phyloP scores from a whole-genome alignment of 805 yeast genomes.

The Candida corydali region DNA sequence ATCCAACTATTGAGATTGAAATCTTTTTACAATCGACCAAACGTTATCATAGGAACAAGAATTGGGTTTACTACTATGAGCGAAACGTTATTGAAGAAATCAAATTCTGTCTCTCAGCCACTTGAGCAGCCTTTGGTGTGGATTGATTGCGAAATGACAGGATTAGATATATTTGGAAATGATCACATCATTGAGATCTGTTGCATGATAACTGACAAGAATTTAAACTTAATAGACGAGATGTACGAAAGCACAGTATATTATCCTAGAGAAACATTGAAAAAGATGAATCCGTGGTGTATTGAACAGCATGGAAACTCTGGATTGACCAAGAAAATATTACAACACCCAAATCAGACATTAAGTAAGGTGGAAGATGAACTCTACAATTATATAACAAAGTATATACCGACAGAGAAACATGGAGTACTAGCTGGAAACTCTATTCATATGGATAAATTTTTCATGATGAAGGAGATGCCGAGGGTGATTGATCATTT shows the following conservation, averaged over 20 bases:
- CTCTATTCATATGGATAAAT: constrained; percentile 85
- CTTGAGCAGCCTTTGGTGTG: constrained; percentile 64
- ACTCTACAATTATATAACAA: constrained; percentile 55
- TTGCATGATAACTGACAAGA: constrained; percentile 82
- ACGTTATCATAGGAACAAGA: no score
- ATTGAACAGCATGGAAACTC: constrained; percentile 66
- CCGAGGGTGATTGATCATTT: constrained; percentile 63
- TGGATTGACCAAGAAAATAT: constrained; percentile 74
- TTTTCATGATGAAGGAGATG: constrained; percentile 79
- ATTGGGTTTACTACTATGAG: neutral
- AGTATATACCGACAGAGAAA: constrained; percentile 47
- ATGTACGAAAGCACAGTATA: constrained; percentile 85
- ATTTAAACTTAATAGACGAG: constrained; percentile 65
- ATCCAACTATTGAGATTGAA: no score
- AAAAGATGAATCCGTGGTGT: constrained; percentile 88
- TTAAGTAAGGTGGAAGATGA: constrained; percentile 61
- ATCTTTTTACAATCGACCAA: no score
- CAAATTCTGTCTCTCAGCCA: constrained; percentile 26
- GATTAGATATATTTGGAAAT: constrained; percentile 62
- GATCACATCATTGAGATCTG: constrained; percentile 91
- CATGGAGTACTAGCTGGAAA: constrained; percentile 85
- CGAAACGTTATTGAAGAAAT: neutral
- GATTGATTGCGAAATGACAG: constrained; percentile 99
- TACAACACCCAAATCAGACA: constrained; percentile 50
- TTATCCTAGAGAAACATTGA: constrained; percentile 56